A percentile compares a stretch with the other conserved stretches of the same genome.
These are phyloP conservation scores for Clathrospora elynae DNA, from an alignment of 2,329 filamentous ascomycete species.

Conservation along the genomic window DNA sequence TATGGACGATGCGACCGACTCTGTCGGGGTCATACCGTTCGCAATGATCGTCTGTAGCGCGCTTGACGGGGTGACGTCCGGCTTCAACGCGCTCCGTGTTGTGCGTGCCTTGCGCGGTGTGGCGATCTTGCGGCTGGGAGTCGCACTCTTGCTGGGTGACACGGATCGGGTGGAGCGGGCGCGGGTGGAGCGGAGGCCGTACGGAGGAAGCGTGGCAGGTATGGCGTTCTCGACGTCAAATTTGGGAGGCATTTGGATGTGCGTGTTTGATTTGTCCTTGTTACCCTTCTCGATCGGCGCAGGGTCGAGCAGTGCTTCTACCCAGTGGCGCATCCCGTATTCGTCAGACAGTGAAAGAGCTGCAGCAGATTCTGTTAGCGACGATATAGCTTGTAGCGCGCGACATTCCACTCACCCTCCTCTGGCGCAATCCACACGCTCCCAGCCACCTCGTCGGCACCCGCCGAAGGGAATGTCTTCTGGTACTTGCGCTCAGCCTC, in stretches of 20 bases:
- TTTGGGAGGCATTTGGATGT: conserved; percentile 79
- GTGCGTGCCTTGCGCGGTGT: conserved; percentile 61
- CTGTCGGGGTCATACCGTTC: conserved; percentile 34
- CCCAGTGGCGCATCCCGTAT: conserved; percentile 85
- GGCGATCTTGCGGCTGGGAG: conserved; percentile 53
- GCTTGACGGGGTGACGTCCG: conserved; percentile 48
- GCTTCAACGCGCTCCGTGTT: conserved; percentile 46
- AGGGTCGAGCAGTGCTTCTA: conserved; percentile 89
- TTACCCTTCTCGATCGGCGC: conserved; percentile 72
- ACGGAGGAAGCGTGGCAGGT: conserved; percentile 17
- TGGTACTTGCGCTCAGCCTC: conserved; percentile 80
- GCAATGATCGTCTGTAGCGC: conserved; percentile 46
- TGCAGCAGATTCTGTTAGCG: conserved; percentile 49
- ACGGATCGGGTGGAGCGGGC: conserved; percentile 64
- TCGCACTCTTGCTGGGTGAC: conserved; percentile 59
- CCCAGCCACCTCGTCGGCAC: conserved; percentile 88
- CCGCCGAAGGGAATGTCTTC: conserved; percentile 80
- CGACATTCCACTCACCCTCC: conserved; percentile 56
- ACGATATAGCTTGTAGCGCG: neutral
- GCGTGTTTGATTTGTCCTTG: conserved; percentile 69
- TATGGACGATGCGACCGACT: conserved; percentile 48
- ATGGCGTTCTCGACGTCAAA: conserved; percentile 64
- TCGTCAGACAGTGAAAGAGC: conserved; percentile 84
- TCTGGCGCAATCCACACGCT: conserved; percentile 94
- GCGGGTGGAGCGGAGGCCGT: conserved; percentile 49